A percentile compares a stretch with the other conserved stretches of the same genome.
Evolutionary conservation across 2,329 filamentous ascomycete genomes (phyloP).

Genomic region (Arthroderma sp.): DNA sequence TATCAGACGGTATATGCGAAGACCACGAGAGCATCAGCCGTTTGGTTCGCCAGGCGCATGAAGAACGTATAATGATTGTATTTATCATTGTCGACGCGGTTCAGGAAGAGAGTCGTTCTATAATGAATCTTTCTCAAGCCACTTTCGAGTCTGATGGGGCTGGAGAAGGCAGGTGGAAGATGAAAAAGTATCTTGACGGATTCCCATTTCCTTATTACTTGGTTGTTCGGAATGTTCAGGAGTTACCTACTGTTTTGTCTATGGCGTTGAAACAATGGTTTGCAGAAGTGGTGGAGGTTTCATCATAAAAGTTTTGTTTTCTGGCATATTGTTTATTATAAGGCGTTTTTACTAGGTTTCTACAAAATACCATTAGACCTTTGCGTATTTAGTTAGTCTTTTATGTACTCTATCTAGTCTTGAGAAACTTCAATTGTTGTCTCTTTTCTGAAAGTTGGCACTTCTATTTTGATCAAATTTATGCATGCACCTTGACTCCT

Average conservation of each 20-base stretch:
- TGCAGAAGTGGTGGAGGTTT: slow-evolving; percentile 49
- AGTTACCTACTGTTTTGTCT: slow-evolving; percentile 77
- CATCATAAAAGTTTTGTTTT: slow-evolving; percentile 16
- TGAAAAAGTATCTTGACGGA: slow-evolving; percentile 82
- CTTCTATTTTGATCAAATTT: too few species aligned
- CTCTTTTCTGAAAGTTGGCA: too few species aligned
- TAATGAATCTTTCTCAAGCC: slow-evolving; percentile 79
- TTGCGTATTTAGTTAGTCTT: too few species aligned
- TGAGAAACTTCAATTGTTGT: too few species aligned
- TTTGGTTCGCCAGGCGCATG: slow-evolving; percentile 73
- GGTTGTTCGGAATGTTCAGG: slow-evolving; percentile 80
- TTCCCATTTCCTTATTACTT: slow-evolving; percentile 98
- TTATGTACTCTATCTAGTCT: too few species aligned
- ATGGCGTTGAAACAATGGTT: slow-evolving; percentile 93
- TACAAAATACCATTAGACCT: too few species aligned
- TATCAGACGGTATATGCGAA: slow-evolving; percentile 88
- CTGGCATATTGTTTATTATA: too few species aligned
- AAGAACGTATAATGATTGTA: slow-evolving; percentile 93
- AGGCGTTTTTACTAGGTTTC: too few species aligned
- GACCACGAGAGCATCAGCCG: slow-evolving; percentile 73
- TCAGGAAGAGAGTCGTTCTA: slow-evolving; percentile 36
- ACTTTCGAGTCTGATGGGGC: slow-evolving; percentile 58
- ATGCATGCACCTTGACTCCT: too few species aligned
- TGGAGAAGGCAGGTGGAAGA: slow-evolving; percentile 56
- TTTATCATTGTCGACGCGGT: slow-evolving; percentile 85